Evolutionary conservation across 2,329 filamentous ascomycete genomes (phyloP), one percentile per base, ranked within the genome.

Genomic region (Alternaria infectoria): DNA sequence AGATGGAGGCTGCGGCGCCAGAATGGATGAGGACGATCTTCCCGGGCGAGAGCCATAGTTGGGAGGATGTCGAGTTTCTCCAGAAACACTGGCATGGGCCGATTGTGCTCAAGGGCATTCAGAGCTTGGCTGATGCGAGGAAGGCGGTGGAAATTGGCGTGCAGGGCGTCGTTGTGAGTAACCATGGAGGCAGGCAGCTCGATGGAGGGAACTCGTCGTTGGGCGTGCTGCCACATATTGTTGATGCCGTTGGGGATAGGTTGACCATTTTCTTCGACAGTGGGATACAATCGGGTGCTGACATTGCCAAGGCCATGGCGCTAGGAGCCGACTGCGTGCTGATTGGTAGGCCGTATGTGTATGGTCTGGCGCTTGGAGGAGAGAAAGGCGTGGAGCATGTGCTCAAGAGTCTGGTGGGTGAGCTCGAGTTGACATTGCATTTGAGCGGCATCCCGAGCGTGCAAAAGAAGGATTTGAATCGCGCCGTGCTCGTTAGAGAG

Each of bases 1-100:
- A 85, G 59, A 52, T 69, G 56, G 61, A 65, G 11, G 50, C 54
- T 21, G 72, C 74, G 36, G 71, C 69, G 9, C 57, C 63, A 5
- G 71, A 71, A 21, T 74, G 71, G 71, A 69, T 71, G 64, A 59
- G 68, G 4, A 70, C 68, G 6, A 69, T 72, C 2, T 75, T 73
- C 49, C 83, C 85, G 1, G 84, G 86, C 0, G 77, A 78, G 13
- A 82, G 83, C 46, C 87, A 87, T 68, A 81, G 82, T 0, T 92
- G 90, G 90, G 85, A 88, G 2, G 83, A 92, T 40, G 75, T 92
- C 36, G 80, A 81, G n/a, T 81, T 87, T 51, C 72, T 92, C 65
- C 83, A 85, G 66, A 80, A 85, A 69, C 75, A 89, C 61, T 91
- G 89, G 87, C 83, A 87, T 63, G 88, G 89, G 0, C 87, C 89